Percentiles rank a stretch among this genome's conserved stretches.
Evolutionary conservation across 305 asterid species (phyloP).

Genomic region (Solanum chacoense): DNA sequence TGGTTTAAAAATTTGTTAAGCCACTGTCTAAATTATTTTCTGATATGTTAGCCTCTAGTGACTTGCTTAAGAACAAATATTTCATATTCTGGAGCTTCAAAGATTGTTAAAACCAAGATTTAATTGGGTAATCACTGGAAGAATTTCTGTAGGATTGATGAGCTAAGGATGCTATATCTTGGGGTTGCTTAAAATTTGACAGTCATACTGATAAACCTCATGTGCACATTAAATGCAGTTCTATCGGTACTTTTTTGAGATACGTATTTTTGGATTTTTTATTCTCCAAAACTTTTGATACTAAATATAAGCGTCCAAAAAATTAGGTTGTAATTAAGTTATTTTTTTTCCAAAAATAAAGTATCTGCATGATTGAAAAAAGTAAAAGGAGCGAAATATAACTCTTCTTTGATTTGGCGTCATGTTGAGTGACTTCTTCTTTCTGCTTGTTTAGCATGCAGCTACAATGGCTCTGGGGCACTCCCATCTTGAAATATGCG

Average conservation of each 20-base stretch:
- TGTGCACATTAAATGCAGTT: background rate
- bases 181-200: background rate
- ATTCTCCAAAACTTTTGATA: background rate
- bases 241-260: background rate
- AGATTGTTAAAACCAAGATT: background rate
- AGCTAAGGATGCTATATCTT: background rate
- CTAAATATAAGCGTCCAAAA: background rate
- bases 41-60: background rate
- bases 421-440: background rate
- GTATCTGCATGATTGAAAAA: background rate
- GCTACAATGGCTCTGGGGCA: constrained; percentile 99
- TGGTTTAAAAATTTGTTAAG: background rate
- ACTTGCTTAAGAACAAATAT: background rate
- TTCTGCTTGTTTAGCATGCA: constrained; percentile 54
- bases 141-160: background rate
- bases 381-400: background rate
- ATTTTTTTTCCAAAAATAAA: background rate
- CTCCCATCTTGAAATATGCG: constrained; percentile 95
- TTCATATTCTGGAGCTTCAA: background rate
- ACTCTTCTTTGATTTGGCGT: background rate
- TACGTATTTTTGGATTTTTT: background rate
- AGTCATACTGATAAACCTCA: background rate
- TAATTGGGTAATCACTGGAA: background rate
- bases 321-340: background rate
- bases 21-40: background rate